These are phyloP conservation scores for Phlebiopsis flavidoalba DNA, from an alignment of 768 basidiomycete genomes.

Conservation along the genomic window DNA sequence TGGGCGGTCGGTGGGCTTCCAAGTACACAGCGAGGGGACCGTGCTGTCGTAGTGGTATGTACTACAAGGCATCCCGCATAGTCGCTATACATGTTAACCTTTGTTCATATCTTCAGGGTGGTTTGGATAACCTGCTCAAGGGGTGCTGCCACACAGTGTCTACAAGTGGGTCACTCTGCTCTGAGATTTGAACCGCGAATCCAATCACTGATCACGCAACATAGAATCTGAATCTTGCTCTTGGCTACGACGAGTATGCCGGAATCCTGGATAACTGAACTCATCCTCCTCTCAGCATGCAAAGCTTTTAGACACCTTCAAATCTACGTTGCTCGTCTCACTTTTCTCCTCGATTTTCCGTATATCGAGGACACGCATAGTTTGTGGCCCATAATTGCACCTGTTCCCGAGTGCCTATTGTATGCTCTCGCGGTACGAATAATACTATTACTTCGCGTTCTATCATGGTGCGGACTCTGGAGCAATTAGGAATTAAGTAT, in stretches of 20 bases:
- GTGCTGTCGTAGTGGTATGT: conserved; percentile 91
- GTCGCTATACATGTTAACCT: neutral
- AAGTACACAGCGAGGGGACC: conserved; percentile 86
- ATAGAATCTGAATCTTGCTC: conserved; percentile 85
- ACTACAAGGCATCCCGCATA: neutral
- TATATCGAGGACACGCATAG: neutral
- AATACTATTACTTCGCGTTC: neutral
- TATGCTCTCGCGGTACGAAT: neutral
- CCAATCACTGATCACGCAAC: neutral
- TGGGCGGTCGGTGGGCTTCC: conserved; percentile 91
- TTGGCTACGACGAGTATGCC: conserved; percentile 81
- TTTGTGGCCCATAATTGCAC: neutral
- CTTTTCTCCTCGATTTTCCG: neutral
- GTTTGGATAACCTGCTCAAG: conserved; percentile 93
- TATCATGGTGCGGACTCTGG: neutral
- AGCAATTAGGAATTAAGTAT: neutral
- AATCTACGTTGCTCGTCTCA: neutral
- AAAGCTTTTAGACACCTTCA: neutral
- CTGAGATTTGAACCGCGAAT: neutral
- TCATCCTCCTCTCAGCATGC: neutral
- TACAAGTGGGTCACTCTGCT: conserved; percentile 68
- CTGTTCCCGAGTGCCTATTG: neutral
- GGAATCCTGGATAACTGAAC: conserved; percentile 54
- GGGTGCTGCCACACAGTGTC: conserved; percentile 98
- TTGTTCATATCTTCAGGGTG: conserved; percentile 53